Evolutionary conservation across 2,329 filamentous ascomycete genomes (phyloP), one percentile per base, ranked within the genome.

Genomic region (Fusarium temperatum): DNA sequence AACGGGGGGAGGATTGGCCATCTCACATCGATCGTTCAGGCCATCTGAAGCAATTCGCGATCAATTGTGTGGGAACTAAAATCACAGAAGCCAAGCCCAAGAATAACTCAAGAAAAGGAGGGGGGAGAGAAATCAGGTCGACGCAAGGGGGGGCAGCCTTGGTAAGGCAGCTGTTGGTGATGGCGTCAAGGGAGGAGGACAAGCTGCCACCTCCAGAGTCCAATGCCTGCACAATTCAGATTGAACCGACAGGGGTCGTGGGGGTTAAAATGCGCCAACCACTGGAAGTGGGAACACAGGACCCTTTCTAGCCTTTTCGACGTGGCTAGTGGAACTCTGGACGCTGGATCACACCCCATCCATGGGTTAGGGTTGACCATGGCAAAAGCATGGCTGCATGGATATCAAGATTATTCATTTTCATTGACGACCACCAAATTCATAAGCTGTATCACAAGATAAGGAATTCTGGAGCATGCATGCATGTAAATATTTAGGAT

Each of bases 1-100:
- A 53, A 67, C 58, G 67, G 76, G 74, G 66, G 74, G 72, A 72
- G 76, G 70, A 56, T 70, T 73, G 77, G 76, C 76, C 77, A 78
- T 78, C 68, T 73, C 74, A 65, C 66, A 66, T 70, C 66, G 53
- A 63, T 63, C 59, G 60, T 64, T 78, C 74, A 78, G 70, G 77
- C 77, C 77, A 78, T 78, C 55, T 70, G 73, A 72, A 63, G 44
- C 55, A 55, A 63, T 30, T 47, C 48, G 38, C 20, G 38, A 45
- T 26, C 66, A 41, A 57, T 55, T 48, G 39, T 54, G 42, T 63
- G 42, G 30, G 12, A 36, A 61, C 36, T 30, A 22, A 66, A 42
- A 28, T 50, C n/a, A 22, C 36, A 42, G 35, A 47, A 35, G n/a
- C 32, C 51, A 41, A 55, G 30, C 13, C 50, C 13, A 41, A 41